Conservation (phyloP, 1,139 yeast species). For the Hemisphaericaspora xylofermentans region DNA sequence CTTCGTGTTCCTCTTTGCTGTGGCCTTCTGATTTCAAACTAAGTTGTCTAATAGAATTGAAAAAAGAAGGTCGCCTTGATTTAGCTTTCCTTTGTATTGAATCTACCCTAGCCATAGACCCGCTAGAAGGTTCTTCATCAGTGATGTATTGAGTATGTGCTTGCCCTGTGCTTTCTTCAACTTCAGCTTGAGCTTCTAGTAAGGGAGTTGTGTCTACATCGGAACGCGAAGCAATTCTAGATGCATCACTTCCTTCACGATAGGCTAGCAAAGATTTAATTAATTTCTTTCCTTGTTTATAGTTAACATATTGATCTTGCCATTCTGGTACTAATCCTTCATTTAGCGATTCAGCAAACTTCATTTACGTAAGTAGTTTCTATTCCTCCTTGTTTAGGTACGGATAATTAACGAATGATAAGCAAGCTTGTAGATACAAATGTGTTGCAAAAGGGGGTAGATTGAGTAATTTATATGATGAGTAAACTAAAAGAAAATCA, state of each 20-base stretch:
- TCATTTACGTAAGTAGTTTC: constrained; percentile 44
- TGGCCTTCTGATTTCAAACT: not conserved
- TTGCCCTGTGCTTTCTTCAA: not conserved
- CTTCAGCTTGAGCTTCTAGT: constrained; percentile 13
- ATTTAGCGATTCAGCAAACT: constrained; percentile 58
- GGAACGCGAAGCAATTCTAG: not conserved
- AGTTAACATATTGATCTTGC: constrained; percentile 78
- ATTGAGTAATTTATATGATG: too few species aligned
- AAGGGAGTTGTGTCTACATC: constrained; percentile 20
- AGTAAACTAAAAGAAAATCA: too few species aligned
- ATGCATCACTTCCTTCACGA: not conserved
- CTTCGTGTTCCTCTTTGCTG: not conserved
- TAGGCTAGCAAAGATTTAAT: constrained; percentile 26
- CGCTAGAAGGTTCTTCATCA: not conserved
- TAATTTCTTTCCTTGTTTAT: constrained; percentile 52
- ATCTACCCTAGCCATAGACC: constrained; percentile 1
- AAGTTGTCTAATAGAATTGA: not conserved
- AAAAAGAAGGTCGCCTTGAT: not conserved
- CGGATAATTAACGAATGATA: too few species aligned
- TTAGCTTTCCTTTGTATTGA: not conserved
- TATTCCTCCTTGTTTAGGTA: too few species aligned
- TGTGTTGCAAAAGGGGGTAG: too few species aligned
- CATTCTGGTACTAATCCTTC: constrained; percentile 80
- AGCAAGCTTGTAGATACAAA: too few species aligned
- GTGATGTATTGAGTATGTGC: not conserved